These are phyloP conservation scores for Kalmusia sp. DNA, from an alignment of 2,329 filamentous ascomycete species.

Conservation along the genomic window DNA sequence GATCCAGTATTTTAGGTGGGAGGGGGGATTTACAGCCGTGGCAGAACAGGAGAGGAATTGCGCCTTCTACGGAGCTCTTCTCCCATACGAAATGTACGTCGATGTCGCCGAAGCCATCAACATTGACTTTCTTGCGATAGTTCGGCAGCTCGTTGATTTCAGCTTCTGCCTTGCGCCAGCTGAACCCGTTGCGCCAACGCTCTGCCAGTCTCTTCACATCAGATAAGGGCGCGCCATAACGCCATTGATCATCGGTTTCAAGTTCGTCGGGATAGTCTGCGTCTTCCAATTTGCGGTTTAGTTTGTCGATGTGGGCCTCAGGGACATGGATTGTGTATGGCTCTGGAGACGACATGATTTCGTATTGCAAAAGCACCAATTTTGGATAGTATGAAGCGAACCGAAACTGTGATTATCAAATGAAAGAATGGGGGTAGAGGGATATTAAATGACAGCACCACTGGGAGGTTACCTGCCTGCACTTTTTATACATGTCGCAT, in stretches of 20 bases:
- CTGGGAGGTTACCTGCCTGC: background rate
- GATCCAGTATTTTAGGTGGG: too few species aligned
- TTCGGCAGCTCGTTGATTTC: constrained; percentile 68
- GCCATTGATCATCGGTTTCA: constrained; percentile 55
- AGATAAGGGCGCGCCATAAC: constrained; percentile 65
- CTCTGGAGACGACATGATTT: constrained; percentile 12
- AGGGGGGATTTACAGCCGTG: constrained; percentile 63
- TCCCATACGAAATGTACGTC: constrained; percentile 72
- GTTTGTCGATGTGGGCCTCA: constrained; percentile 58
- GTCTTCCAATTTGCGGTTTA: constrained; percentile 63
- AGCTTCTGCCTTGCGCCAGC: constrained; percentile 68
- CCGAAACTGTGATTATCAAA: too few species aligned
- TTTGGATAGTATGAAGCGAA: too few species aligned
- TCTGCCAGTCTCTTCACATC: constrained; percentile 66
- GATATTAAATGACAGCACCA: background rate
- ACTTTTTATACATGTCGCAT: background rate
- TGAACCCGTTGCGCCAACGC: constrained; percentile 64
- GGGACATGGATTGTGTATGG: constrained; percentile 37
- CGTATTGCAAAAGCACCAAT: background rate
- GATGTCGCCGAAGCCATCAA: constrained; percentile 66
- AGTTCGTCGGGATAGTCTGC: constrained; percentile 65
- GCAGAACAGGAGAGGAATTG: constrained; percentile 71
- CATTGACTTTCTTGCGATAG: constrained; percentile 59
- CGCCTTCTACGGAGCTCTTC: constrained; percentile 56
- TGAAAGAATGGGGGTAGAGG: background rate